Percentiles rank a stretch among this genome's conserved stretches.
Conservation (phyloP, 805 yeast species). For the Isabelozyma rhagii region DNA sequence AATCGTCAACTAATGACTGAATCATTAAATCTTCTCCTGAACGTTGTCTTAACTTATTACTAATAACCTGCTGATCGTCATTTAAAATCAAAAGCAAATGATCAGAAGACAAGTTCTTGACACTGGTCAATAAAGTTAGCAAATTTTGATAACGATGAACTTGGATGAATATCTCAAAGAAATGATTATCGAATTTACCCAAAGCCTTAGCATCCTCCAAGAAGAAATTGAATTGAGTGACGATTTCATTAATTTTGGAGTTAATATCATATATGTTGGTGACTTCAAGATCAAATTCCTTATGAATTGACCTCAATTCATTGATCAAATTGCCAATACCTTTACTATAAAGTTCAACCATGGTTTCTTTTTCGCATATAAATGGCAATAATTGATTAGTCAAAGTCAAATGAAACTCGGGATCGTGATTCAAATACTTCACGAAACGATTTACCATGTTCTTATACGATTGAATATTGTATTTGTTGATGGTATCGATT, state of each 20-base stretch:
- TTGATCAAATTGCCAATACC: constrained; percentile 15
- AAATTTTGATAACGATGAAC: constrained; percentile 21
- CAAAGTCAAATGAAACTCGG: constrained; percentile 16
- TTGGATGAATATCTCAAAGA: constrained; percentile 19
- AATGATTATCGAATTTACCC: constrained; percentile 6
- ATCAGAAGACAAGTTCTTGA: constrained; percentile 6
- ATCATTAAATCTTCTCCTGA: constrained; percentile 3
- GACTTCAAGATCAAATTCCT: constrained; percentile 17
- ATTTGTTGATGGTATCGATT: constrained; percentile 11
- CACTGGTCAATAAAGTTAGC: constrained; percentile 12
- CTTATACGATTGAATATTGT: constrained; percentile 13
- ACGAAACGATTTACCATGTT: constrained; percentile 18
- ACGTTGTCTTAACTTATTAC: constrained; percentile 2
- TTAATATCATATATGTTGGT: constrained; percentile 14
- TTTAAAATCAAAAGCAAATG: constrained; percentile 7
- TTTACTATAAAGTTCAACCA: constrained; percentile 9
- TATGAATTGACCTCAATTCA: constrained; percentile 17
- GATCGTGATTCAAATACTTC: constrained; percentile 9
- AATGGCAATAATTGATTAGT: constrained; percentile 13
- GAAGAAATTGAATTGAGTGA: constrained; percentile 14
- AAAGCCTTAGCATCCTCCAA: constrained; percentile 6
- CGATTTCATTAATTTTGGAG: constrained; percentile 10
- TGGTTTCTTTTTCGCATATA: constrained; percentile 5
- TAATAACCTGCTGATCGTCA: constrained; percentile 4
- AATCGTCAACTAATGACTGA: background rate